Evolutionary conservation across 768 basidiomycete species (phyloP), one percentile per base, ranked within the genome.

Genomic region (Mycena latifolia): DNA sequence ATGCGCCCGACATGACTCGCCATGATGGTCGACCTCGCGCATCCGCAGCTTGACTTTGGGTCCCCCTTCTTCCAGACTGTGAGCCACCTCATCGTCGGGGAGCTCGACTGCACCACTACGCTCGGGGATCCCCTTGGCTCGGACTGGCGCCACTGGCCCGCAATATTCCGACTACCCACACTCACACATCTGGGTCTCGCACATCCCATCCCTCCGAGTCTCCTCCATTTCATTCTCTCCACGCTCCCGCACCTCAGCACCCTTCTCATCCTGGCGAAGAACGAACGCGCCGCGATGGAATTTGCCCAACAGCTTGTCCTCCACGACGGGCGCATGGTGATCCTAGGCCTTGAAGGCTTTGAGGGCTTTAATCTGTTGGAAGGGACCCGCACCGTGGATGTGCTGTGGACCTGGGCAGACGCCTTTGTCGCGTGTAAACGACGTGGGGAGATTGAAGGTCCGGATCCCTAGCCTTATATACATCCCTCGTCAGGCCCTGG

Each of bases 101-200:
- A 47, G 8, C 4, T 48, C 17, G 17, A 47, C 31, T n/a, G 25
- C 27, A 4, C 4, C 25, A 27, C 25, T 14, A n/a, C 7, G 7
- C 43, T 22, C n/a, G n/a, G n/a, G n/a, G 25, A 27, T 5, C 27
- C 47, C 24, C 10, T 48, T 11, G 25, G 3, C 3, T 7, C 25
- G 15, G 10, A 48, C 14, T 48, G 47, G 47, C 24, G 15, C 7
- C 47, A 48, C 8, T 48, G 56, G 56, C 31, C 31, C 27, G 43
- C 33, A 24, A 35, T 27, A 15, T 48, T 29, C 8, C 17, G 46
- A 22, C 56, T 58, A 8, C 46, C 56, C 2, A 18, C 24, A n/a
- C 56, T 58, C 14, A 58, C 56, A 12, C 56, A 58, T 35, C n/a
- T 58, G 6, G 56, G 45, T 10, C 29, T 58, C 22, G 33, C 14